Evolutionary conservation across 768 basidiomycete species (phyloP), one percentile per base, ranked within the genome.

Genomic region (Auriscalpium microsporum): DNA sequence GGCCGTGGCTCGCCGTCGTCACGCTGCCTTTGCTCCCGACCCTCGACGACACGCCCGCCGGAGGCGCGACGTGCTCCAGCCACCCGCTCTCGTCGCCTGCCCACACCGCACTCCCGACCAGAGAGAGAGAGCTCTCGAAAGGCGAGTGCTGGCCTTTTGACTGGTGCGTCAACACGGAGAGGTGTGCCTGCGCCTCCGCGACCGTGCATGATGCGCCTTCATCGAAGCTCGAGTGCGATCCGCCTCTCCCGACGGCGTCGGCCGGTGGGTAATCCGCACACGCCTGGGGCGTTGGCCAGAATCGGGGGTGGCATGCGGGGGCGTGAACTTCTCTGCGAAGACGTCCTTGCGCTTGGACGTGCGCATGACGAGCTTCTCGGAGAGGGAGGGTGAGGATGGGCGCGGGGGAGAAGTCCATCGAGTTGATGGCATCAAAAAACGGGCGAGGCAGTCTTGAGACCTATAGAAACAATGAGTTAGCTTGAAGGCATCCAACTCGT

Each of bases 351-450:
- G 80, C 57, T 98, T 94, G 11, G 88, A 90, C 1, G 83, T 78
- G 28, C 94, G 88, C 79, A 97, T 84, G 56, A 99, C 78, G 53
- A 93, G 73, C 62, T 91, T 92, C 72, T 99, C n/a, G 21, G 21
- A 21, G 95, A 58, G 78, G 74, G 28, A 89, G 82, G 6, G 84
- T 85, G 45, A 99, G 73, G 5, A 73, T 68, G 2, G 96, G 96
- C 23, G 89, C 83, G 8, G 76, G 78, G n/a, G 84, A 78, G 17
- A 91, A 74, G 64, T 95, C 83, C 80, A 98, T 91, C 8, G 88
- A 83, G 67, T 98, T 98, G 58, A 97, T 85, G 5, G 94, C 84
- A 62, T 95, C 90, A 67, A 93, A 98, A 99, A 78, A 2, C 88
- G 84, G 3, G 88, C 83, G 16, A 99, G 83, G 63, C 92, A 90